A percentile compares a stretch with the other conserved stretches of the same genome.
These are phyloP conservation scores for Aspergillus incahuasiensis DNA, from an alignment of 495 filamentous ascomycete genomes.

Conservation along the genomic window DNA sequence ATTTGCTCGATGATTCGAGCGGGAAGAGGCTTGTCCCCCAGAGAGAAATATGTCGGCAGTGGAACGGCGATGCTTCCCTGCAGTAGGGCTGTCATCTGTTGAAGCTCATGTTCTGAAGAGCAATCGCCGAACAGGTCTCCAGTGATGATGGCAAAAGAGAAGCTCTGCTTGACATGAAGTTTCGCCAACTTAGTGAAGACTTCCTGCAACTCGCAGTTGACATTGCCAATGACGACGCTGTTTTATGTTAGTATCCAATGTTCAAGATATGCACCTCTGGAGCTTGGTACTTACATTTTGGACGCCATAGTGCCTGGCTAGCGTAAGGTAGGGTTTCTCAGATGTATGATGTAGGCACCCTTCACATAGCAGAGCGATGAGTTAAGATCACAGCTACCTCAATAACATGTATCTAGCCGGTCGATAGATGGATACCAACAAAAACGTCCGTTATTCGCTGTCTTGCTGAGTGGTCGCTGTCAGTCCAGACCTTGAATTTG, in stretches of 20 bases:
- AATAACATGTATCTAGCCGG: too few species aligned
- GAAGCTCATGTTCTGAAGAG: constrained; percentile 46
- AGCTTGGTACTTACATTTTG: constrained; percentile 60
- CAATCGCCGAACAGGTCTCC: constrained; percentile 71
- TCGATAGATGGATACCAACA: too few species aligned
- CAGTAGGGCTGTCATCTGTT: constrained; percentile 60
- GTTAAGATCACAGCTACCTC: background rate
- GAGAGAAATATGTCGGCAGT: constrained; percentile 80
- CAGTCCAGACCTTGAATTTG: constrained; percentile 2
- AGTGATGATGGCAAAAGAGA: constrained; percentile 75
- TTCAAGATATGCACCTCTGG: background rate
- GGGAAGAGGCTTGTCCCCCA: constrained; percentile 68
- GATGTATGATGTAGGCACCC: constrained; percentile 14
- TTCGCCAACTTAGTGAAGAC: constrained; percentile 74
- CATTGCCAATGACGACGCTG: constrained; percentile 76
- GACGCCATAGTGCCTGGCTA: constrained; percentile 38
- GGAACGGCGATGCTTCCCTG: constrained; percentile 65
- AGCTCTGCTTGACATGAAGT: constrained; percentile 78
- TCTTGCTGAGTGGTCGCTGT: background rate
- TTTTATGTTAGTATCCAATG: background rate
- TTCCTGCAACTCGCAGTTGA: constrained; percentile 66
- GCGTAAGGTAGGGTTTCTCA: background rate
- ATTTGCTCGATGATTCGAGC: constrained; percentile 63
- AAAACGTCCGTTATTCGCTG: background rate
- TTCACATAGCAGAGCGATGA: constrained; percentile 3